Evolutionary conservation across 345 rosid genomes (phyloP).

Genomic region (Trapa bicornis): DNA sequence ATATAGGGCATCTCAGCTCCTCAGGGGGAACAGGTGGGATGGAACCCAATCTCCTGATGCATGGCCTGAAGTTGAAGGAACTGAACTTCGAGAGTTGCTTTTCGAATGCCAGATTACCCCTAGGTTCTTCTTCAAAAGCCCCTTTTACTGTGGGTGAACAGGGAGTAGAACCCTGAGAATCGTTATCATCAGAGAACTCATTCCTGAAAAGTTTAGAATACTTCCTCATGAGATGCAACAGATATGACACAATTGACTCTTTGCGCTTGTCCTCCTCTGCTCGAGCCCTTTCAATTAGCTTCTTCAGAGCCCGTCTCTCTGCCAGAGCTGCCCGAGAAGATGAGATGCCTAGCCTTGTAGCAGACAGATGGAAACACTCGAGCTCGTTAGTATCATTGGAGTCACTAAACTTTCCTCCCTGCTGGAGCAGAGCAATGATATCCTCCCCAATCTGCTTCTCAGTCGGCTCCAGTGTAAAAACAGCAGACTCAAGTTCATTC

Average conservation of each 20-base stretch:
- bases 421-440: slow-evolving; percentile 75
- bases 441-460: slow-evolving; percentile 98
- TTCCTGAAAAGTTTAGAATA: slow-evolving; percentile 86
- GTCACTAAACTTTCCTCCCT: slow-evolving; percentile 64
- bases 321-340: slow-evolving; percentile 84
- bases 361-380: slow-evolving; percentile 78
- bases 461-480: slow-evolving; percentile 48
- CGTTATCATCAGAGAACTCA: slow-evolving; percentile 73
- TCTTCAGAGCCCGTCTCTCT: slow-evolving; percentile 87
- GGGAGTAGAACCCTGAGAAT: slow-evolving; percentile 82
- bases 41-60: slow-evolving; percentile 50
- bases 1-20: slow-evolving; percentile 92
- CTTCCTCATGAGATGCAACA: slow-evolving; percentile 84
- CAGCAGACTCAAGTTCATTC: slow-evolving; percentile 50
- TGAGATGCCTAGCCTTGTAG: slow-evolving; percentile 60
- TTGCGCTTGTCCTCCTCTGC: slow-evolving; percentile 96
- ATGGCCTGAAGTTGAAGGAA: slow-evolving; percentile 58
- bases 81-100: slow-evolving; percentile 74
- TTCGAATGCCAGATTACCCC: slow-evolving; percentile 46
- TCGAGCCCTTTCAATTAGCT: slow-evolving; percentile 86
- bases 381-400: slow-evolving; percentile 57
- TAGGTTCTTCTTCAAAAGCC: slow-evolving; percentile 36
- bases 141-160: slow-evolving; percentile 67
- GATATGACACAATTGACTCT: slow-evolving; percentile 90
- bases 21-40: slow-evolving; percentile 73